Evolutionary conservation across 2,329 filamentous ascomycete species (phyloP), one percentile per base, ranked within the genome.

Genomic region (Rosellinia necatrix): DNA sequence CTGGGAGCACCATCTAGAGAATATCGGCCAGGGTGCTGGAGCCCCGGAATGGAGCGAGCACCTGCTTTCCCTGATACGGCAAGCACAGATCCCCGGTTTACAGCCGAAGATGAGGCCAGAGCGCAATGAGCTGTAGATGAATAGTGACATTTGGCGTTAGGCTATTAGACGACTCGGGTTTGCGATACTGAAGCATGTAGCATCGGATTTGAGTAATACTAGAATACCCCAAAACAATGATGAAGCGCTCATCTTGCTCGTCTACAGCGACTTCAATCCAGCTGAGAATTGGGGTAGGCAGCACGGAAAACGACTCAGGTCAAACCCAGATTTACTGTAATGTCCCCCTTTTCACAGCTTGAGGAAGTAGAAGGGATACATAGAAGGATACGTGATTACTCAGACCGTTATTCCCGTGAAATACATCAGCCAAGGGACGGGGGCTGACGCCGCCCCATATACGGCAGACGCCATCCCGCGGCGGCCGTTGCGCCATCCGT

Each of bases 1-100:
- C 68, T 85, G 82, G 83, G 82, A 83, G 62, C 81, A 80, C 66
- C 76, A 82, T 53, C 72, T 83, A 3, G 58, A 58, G 22, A 49
- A 24, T 9, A 65, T 68, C 9, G 41, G 58, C 15, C 42, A 44
- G 25, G 48, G 51, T 2, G 10, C 13, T 29, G 57, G 27, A 44
- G 61, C 2, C 73, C 79, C 48, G 17, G 53, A 61, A 17, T 83
- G 81, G 81, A 81, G 78, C 50, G 66, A 66, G 49, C 58, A 61
- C 19, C 44, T 71, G 5, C 61, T 69, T 7, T 59, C 62, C 8
- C 53, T 67, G 52, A 43, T 71, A 41, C 53, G 51, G 35, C 34
- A 37, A 41, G 54, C 60, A 21, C 48, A 63, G 35, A 42, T 38
- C n/a, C 48, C 48, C 9, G 29, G 19, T 46, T 41, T 53, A 19